Percentiles rank a stretch among this genome's conserved stretches.
Conservation (phyloP, 1,284 basidiomycete species). For the Puccinia hordei region DNA sequence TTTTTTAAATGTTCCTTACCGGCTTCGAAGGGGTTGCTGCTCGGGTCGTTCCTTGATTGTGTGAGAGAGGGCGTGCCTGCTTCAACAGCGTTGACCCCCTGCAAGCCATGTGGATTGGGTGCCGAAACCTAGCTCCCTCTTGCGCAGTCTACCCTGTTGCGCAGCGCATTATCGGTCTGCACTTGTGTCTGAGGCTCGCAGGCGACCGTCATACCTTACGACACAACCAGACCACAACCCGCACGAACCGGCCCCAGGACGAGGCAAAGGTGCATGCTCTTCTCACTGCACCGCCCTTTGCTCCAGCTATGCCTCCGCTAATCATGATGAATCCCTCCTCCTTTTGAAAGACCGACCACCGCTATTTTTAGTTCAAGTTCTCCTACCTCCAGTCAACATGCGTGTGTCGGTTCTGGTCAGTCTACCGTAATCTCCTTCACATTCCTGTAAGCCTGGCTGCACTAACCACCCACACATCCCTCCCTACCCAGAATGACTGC, state of each 20-base stretch:
- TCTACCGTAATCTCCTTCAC: neutral
- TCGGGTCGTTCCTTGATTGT: neutral
- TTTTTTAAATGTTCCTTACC: conserved; percentile 21
- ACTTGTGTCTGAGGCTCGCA: neutral
- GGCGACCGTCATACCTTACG: neutral
- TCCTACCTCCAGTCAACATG: conserved; percentile 44
- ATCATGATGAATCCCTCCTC: conserved; percentile 22
- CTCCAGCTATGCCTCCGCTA: conserved; percentile 41
- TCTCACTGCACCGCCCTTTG: conserved; percentile 51
- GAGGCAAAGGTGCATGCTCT: conserved; percentile 51
- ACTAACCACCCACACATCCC: neutral
- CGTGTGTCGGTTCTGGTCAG: conserved; percentile 56
- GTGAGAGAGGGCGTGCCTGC: neutral
- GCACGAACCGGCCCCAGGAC: neutral
- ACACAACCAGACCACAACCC: neutral
- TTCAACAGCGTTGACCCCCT: neutral
- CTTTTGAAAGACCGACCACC: conserved; percentile 26
- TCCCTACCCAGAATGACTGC: conserved; percentile 68
- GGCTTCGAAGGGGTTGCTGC: neutral
- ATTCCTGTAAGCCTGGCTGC: neutral
- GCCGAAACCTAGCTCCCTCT: neutral
- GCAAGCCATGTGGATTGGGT: neutral
- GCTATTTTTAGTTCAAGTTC: conserved; percentile 3
- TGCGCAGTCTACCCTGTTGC: conserved; percentile 23
- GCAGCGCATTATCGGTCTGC: neutral